Evolutionary conservation across 306 rosid species (phyloP).

Genomic region (Morella rubra): DNA sequence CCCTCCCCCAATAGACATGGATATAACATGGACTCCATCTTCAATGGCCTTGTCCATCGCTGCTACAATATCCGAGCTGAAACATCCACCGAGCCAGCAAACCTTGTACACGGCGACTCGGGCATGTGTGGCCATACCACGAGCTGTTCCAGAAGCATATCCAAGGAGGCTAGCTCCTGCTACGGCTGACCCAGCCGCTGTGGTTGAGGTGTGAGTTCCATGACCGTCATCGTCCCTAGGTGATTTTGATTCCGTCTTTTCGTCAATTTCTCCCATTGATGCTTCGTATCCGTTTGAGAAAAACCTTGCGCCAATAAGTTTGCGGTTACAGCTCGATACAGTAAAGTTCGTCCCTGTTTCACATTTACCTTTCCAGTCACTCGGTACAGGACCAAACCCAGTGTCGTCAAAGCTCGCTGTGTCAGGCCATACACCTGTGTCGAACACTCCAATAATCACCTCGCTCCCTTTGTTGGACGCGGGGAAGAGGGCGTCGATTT

Average conservation of each 20-base stretch:
- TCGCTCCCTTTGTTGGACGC: slow-evolving; percentile 34
- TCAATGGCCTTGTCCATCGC: slow-evolving; percentile 79
- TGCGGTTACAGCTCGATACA: slow-evolving; percentile 65
- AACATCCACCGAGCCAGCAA: slow-evolving; percentile 79
- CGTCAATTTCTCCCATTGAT: slow-evolving; percentile 49
- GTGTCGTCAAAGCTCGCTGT: slow-evolving; percentile 61
- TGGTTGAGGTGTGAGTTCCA: slow-evolving; percentile 89
- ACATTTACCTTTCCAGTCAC: slow-evolving; percentile 82
- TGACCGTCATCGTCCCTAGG: slow-evolving; percentile 91
- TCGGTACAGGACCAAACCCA: slow-evolving; percentile 58
- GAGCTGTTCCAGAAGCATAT: slow-evolving; percentile 77
- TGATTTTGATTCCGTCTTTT: slow-evolving; percentile 59
- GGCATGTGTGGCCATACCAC: slow-evolving; percentile 86
- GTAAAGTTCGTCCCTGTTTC: slow-evolving; percentile 62
- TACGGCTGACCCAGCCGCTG: slow-evolving; percentile 77
- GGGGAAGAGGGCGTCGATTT: slow-evolving; percentile 18
- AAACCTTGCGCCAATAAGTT: slow-evolving; percentile 82
- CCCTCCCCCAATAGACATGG: slow-evolving; percentile 84
- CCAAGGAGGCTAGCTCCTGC: slow-evolving; percentile 72
- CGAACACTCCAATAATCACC: slow-evolving; percentile 72
- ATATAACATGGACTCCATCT: slow-evolving; percentile 71
- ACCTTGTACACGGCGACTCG: slow-evolving; percentile 78
- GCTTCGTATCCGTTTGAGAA: slow-evolving; percentile 70
- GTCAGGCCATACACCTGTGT: slow-evolving; percentile 96
- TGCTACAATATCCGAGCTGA: slow-evolving; percentile 62